A percentile compares a stretch with the other conserved stretches of the same genome.
phyloP scores from a whole-genome alignment of 2,329 filamentous ascomycete genomes.

The Aspergillus brasiliensis region DNA sequence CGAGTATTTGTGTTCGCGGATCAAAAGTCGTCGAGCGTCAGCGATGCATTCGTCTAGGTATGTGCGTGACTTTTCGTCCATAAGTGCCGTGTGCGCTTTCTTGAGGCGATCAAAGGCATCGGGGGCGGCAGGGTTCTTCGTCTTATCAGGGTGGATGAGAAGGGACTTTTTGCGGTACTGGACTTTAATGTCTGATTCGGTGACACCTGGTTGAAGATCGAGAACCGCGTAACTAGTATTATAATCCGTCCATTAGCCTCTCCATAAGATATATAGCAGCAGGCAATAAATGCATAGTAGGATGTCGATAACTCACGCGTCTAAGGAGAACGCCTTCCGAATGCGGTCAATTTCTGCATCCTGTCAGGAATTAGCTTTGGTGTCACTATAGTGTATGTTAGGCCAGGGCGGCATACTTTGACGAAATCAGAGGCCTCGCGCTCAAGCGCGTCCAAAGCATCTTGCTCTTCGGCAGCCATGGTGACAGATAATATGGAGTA shows the following conservation, averaged over 20 bases:
- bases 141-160: constrained; percentile 98
- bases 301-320: constrained; percentile 56
- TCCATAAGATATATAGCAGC: background rate
- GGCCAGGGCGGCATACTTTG: constrained; percentile 62
- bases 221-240: constrained; percentile 78
- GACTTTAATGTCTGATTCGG: constrained; percentile 93
- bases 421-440: constrained; percentile 86
- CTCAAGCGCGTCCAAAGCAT: constrained; percentile 79
- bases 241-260: constrained; percentile 4
- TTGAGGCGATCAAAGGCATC: constrained; percentile 97
- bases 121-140: constrained; percentile 82
- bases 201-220: constrained; percentile 90
- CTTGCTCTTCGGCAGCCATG: constrained; percentile 67
- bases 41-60: constrained; percentile 92
- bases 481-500: background rate
- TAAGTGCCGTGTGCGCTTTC: constrained; percentile 86
- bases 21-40: constrained; percentile 90
- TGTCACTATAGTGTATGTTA: background rate
- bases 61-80: constrained; percentile 89
- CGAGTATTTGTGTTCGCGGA: constrained; percentile 92
- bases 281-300: background rate
- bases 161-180: constrained; percentile 97
- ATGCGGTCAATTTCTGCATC: constrained; percentile 97
- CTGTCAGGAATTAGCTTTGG: constrained; percentile 46
- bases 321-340: constrained; percentile 80